These are phyloP conservation scores for Ogataea angusta DNA, from an alignment of 805 yeast genomes.

Conservation along the genomic window DNA sequence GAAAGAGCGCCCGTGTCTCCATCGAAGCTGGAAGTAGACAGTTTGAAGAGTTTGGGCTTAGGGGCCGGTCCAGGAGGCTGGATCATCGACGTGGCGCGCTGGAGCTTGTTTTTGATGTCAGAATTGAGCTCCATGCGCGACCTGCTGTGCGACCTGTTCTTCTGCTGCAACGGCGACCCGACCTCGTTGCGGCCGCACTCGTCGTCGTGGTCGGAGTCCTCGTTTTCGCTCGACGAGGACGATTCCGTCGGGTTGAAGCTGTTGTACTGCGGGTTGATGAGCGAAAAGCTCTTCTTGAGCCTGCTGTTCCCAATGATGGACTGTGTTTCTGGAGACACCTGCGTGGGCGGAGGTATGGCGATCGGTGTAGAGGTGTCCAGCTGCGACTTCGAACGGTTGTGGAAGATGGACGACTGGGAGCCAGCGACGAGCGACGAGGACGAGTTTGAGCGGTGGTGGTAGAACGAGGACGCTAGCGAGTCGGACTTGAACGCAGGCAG, in stretches of 20 bases:
- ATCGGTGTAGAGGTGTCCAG: constrained; percentile 15
- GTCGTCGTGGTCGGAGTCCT: constrained; percentile 17
- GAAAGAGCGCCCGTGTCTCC: constrained; percentile 14
- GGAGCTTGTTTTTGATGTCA: constrained; percentile 21
- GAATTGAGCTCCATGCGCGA: constrained; percentile 17
- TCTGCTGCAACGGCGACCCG: constrained; percentile 40
- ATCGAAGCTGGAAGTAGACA: constrained; percentile 14
- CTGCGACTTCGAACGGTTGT: constrained; percentile 16
- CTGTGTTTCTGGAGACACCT: constrained; percentile 22
- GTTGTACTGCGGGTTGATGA: constrained; percentile 22
- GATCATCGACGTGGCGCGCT: constrained; percentile 29
- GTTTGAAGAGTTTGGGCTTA: constrained; percentile 14
- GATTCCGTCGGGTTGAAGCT: constrained; percentile 15
- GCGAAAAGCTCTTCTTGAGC: constrained; percentile 25
- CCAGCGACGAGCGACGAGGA: constrained; percentile 13
- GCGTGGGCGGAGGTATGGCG: constrained; percentile 7
- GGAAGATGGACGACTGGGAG: constrained; percentile 12
- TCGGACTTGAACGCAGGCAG: constrained; percentile 19
- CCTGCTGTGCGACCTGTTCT: constrained; percentile 17
- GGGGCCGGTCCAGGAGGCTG: constrained; percentile 10
- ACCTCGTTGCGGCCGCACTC: constrained; percentile 22
- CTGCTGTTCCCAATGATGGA: constrained; percentile 18
- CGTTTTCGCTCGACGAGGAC: constrained; percentile 20
- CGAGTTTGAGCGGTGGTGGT: constrained; percentile 22
- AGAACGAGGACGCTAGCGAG: constrained; percentile 19